These are phyloP conservation scores for Trametes coccinea DNA, from an alignment of 768 basidiomycete species.

Conservation along the genomic window DNA sequence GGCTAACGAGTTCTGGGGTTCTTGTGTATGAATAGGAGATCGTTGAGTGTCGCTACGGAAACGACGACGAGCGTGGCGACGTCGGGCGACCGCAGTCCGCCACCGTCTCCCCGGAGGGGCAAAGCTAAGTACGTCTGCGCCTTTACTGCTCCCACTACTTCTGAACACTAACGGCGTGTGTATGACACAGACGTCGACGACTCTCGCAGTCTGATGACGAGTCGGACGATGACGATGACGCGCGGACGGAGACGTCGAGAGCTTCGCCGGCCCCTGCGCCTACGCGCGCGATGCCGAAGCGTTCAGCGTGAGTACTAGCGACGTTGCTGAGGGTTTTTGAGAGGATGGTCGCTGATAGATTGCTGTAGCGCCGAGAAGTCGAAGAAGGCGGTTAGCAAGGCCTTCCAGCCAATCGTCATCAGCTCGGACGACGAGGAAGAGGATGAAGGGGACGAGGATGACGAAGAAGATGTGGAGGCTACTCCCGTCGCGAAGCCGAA, in stretches of 20 bases:
- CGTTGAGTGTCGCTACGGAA: constrained; percentile 55
- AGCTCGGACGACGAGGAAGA: constrained; percentile 40
- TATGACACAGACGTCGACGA: constrained; percentile 48
- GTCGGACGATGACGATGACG: constrained; percentile 40
- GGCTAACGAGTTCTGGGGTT: too few species aligned
- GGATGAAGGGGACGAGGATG: constrained; percentile 29
- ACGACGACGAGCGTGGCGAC: constrained; percentile 39
- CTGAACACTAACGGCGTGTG: neutral
- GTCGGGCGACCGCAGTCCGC: constrained; percentile 22
- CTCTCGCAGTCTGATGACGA: constrained; percentile 54
- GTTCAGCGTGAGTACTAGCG: constrained; percentile 52
- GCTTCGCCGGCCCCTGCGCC: constrained; percentile 42
- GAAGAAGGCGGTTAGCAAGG: constrained; percentile 24
- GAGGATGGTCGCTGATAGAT: neutral
- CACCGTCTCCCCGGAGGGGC: constrained; percentile 23
- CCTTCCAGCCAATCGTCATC: constrained; percentile 23
- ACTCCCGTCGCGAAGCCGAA: constrained; percentile 35
- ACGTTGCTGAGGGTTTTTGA: neutral
- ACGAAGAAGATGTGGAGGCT: constrained; percentile 37
- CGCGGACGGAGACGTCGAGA: constrained; percentile 31
- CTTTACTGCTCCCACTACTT: constrained; percentile 23
- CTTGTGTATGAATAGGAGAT: too few species aligned
- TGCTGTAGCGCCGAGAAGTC: constrained; percentile 37
- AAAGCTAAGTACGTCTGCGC: constrained; percentile 34
- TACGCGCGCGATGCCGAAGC: constrained; percentile 54